These are phyloP conservation scores for California macrophylla DNA, from an alignment of 441 rosid species.

Conservation along the genomic window DNA sequence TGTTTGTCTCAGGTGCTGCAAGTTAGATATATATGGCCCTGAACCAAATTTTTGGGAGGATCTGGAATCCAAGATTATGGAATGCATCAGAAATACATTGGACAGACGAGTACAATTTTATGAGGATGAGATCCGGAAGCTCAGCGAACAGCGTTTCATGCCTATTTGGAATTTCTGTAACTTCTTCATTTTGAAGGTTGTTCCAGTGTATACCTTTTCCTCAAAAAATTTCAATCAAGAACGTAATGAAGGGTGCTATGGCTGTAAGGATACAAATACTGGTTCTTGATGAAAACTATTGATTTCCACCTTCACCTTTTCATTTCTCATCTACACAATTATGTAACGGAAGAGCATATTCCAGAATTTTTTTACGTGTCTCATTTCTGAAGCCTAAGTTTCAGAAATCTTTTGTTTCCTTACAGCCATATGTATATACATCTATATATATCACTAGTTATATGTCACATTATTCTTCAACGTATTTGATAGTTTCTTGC, in stretches of 20 bases:
- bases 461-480: slow-evolving; percentile 15
- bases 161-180: slow-evolving; percentile 97
- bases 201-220: slow-evolving; percentile 24
- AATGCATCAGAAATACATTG: slow-evolving; percentile 74
- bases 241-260: slow-evolving; percentile 13
- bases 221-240: slow-evolving; percentile 16
- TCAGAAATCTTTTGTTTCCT: slow-evolving; percentile 19
- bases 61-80: slow-evolving; percentile 72
- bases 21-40: slow-evolving; percentile 74
- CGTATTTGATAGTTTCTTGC: slow-evolving; percentile 12
- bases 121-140: slow-evolving; percentile 97
- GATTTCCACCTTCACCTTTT: not conserved
- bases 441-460: slow-evolving; percentile 10
- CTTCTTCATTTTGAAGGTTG: slow-evolving; percentile 93
- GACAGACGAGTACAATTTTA: slow-evolving; percentile 86
- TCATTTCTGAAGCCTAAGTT: slow-evolving; percentile 6
- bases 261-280: slow-evolving; percentile 14
- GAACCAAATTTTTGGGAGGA: slow-evolving; percentile 90
- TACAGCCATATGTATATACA: slow-evolving; percentile 2
- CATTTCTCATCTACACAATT: slow-evolving; percentile 4
- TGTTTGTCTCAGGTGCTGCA: slow-evolving; percentile 70
- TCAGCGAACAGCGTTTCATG: slow-evolving; percentile 87
- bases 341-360: slow-evolving; percentile 12
- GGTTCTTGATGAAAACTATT: slow-evolving; percentile 11
- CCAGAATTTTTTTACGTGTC: slow-evolving; percentile 4